Percentiles rank a stretch among this genome's conserved stretches.
These are phyloP conservation scores for Peronosclerospora sorghi DNA, from an alignment of 352 stramenopile species.

Conservation along the genomic window DNA sequence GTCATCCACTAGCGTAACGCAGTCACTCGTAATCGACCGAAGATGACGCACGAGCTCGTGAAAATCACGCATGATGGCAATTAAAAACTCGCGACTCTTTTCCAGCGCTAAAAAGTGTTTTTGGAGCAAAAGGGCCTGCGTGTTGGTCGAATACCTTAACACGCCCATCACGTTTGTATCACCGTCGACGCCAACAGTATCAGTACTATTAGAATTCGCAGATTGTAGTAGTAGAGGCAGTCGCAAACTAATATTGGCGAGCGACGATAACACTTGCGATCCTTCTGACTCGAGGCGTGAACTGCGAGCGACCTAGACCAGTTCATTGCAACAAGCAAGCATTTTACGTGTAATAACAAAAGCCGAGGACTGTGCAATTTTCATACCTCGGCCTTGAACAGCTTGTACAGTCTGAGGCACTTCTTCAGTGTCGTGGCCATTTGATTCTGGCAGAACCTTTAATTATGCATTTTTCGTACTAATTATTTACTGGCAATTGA, in stretches of 20 bases:
- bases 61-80: conserved; percentile 39
- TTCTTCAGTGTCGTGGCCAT: conserved; percentile 45
- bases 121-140: conserved; percentile 32
- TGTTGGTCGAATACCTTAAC: conserved; percentile 25
- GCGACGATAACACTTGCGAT: conserved; percentile 48
- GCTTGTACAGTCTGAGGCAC: conserved; percentile 51
- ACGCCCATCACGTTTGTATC: conserved; percentile 27
- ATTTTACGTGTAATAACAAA: neutral
- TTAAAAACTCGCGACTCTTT: conserved; percentile 47
- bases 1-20: conserved; percentile 22
- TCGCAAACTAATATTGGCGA: conserved; percentile 54
- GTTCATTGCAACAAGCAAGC: conserved; percentile 9
- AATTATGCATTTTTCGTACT: too few species aligned
- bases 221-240: conserved; percentile 33
- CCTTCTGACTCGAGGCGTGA: conserved; percentile 46
- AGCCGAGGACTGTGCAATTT: neutral
- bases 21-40: conserved; percentile 25
- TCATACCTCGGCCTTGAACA: conserved; percentile 46
- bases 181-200: neutral
- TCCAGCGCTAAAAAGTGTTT: conserved; percentile 64
- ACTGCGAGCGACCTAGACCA: conserved; percentile 35
- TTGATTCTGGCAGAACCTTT: too few species aligned
- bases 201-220: neutral
- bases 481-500: too few species aligned
- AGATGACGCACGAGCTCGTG: conserved; percentile 33